These are phyloP conservation scores for Datisca glomerata DNA, from an alignment of 306 rosid genomes.

Conservation along the genomic window DNA sequence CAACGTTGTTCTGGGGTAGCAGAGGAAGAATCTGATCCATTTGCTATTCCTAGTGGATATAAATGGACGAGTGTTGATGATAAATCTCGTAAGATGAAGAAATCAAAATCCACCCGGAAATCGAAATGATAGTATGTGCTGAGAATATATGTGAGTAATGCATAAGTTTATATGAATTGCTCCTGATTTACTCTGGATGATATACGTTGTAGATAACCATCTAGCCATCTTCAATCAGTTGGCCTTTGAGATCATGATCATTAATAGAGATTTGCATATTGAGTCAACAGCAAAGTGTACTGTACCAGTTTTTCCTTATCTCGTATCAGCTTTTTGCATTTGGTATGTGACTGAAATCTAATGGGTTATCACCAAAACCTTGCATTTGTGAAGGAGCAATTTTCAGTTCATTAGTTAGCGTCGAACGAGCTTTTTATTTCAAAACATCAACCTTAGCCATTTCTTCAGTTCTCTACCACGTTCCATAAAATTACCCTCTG, in stretches of 20 bases:
- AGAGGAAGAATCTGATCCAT: conserved; percentile 54
- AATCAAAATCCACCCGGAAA: conserved; percentile 56
- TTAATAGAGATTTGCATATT: no score
- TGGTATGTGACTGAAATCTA: no score
- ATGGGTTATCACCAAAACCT: no score
- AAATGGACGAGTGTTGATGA: conserved; percentile 58
- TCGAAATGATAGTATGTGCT: conserved; percentile 25
- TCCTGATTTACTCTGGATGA: conserved; percentile 8
- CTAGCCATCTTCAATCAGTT: neutral
- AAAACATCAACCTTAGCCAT: no score
- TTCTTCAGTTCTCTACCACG: no score
- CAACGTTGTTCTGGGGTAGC: conserved; percentile 15
- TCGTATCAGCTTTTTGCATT: no score
- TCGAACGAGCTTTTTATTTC: no score
- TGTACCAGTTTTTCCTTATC: no score
- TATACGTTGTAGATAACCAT: neutral
- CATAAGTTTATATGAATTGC: conserved; percentile 11
- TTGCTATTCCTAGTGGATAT: conserved; percentile 74
- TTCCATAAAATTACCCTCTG: no score
- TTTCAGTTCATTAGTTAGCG: no score
- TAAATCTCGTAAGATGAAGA: conserved; percentile 48
- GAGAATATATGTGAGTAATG: conserved; percentile 1
- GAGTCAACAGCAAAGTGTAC: neutral
- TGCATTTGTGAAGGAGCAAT: no score
- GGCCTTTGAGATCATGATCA: neutral